Base-by-base conservation (phyloP, 2,329 filamentous ascomycete species). In the Trichoderma koningii region DNA sequence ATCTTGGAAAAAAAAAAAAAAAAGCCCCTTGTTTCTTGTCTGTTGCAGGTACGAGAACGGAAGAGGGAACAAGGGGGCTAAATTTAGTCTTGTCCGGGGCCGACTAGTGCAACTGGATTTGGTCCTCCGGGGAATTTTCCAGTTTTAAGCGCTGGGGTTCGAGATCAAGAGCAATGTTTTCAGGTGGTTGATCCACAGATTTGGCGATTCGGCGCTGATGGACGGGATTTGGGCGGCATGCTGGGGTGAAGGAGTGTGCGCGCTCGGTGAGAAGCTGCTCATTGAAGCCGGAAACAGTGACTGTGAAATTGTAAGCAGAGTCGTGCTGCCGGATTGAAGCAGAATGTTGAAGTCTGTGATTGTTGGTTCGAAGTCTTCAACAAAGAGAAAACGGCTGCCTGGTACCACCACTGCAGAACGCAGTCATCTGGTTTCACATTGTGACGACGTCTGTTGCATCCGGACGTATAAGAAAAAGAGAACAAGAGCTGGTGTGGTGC, bases 21-120 rank as follows among this genome's bases (percentile, higher is more conserved):
- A 26, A 15, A 52, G 26, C 26, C 50, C 50, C 50, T 45, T 45
- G 59, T 63, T 63, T 63, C 59, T 63, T 47, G 59, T 63, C 23
- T 51, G 50, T 53, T 63, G 44, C 59, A 28, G 34, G 34, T 38
- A 38, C 10, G 15, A 15, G 59, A 44, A 53, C 38, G 50, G 50
- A 38, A 28, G 21, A 23, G 23, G 38, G 17, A 42, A 7, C 7
- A 23, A 41, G 57, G 56, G 45, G n/a, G 56, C n/a, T 44, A 52
- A 61, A 61, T 61, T 52, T 44, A 61, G 23, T 38, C 30, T 10
- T 38, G 34, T 38, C 34, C 9, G 34, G 34, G 34, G 34, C 5
- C 9, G 21, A 23, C 10, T 34, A 38, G 12, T 38, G 21, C 21
- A 23, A 23, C 21, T 23, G 21, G 21, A 38, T 38, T 14, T 38